phyloP scores from a whole-genome alignment of 1,139 yeast species.

The Nakaseomyces sp. region DNA sequence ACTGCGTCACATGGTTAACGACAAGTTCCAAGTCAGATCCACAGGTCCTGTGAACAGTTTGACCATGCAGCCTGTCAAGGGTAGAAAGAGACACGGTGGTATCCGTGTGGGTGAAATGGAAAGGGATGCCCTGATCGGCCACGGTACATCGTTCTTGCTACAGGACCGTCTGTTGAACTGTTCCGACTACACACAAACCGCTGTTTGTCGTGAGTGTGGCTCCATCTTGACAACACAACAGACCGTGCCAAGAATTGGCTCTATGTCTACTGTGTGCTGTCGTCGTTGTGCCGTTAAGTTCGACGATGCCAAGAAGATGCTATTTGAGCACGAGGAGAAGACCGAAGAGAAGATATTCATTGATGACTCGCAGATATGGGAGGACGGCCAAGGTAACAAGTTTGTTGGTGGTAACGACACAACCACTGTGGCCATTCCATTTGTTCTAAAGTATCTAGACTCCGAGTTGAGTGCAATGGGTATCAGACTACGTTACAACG shows the following conservation, averaged over 20 bases:
- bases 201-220: slow-evolving; percentile 90
- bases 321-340: slow-evolving; percentile 32
- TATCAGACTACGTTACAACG: slow-evolving; percentile 80
- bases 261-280: slow-evolving; percentile 71
- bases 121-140: slow-evolving; percentile 97
- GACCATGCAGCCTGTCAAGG: slow-evolving; percentile 99
- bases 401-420: slow-evolving; percentile 89
- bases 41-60: slow-evolving; percentile 96
- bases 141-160: slow-evolving; percentile 92
- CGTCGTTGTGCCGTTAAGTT: slow-evolving; percentile 79
- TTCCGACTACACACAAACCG: slow-evolving; percentile 88
- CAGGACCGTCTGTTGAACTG: slow-evolving; percentile 95
- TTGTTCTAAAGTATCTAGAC: slow-evolving; percentile 88
- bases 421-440: slow-evolving; percentile 92
- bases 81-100: slow-evolving; percentile 99
- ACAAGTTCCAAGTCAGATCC: slow-evolving; percentile 97
- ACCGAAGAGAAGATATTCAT: slow-evolving; percentile 36
- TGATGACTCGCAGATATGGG: slow-evolving; percentile 84
- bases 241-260: slow-evolving; percentile 85
- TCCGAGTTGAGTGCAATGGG: slow-evolving; percentile 98
- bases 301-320: slow-evolving; percentile 36
- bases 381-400: slow-evolving; percentile 89
- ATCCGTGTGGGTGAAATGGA: slow-evolving; percentile 99
- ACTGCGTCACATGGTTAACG: slow-evolving; percentile 98
- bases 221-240: slow-evolving; percentile 81